phyloP scores from a whole-genome alignment of 2,329 filamentous ascomycete species.

The Thelonectria rubi region DNA sequence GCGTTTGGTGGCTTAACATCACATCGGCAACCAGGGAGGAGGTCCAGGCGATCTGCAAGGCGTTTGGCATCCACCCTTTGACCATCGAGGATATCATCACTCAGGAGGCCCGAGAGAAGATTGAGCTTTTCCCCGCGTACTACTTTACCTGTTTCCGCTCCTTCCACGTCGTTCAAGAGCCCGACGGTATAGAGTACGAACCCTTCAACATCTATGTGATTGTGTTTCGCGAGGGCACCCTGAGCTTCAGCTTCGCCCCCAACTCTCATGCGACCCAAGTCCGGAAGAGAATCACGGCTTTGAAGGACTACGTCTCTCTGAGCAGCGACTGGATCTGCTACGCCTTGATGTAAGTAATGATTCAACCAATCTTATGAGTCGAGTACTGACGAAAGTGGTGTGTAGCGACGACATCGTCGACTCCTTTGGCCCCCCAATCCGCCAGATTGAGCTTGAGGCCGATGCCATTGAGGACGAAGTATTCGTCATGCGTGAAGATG shows the following conservation, averaged over 20 bases:
- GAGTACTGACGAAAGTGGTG: constrained; percentile 34
- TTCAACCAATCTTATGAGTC: background rate
- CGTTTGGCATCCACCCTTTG: constrained; percentile 93
- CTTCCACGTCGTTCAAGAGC: constrained; percentile 82
- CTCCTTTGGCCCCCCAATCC: constrained; percentile 89
- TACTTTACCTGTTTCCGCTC: constrained; percentile 98
- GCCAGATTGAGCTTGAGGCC: constrained; percentile 85
- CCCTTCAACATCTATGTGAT: constrained; percentile 97
- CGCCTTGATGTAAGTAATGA: constrained; percentile 80
- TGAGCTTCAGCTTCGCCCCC: constrained; percentile 92
- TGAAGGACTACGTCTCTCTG: constrained; percentile 94
- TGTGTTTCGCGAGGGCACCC: constrained; percentile 92
- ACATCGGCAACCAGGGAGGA: constrained; percentile 91
- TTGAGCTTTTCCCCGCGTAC: constrained; percentile 96
- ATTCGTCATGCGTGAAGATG: constrained; percentile 89
- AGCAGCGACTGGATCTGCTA: constrained; percentile 99
- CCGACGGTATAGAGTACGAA: constrained; percentile 84
- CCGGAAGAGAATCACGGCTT: constrained; percentile 86
- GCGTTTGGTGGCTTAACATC: constrained; percentile 99
- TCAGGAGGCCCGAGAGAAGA: constrained; percentile 96
- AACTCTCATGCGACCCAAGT: constrained; percentile 91
- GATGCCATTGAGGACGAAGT: constrained; percentile 96
- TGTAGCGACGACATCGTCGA: constrained; percentile 93
- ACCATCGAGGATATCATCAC: constrained; percentile 97
- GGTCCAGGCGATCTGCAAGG: constrained; percentile 86